Evolutionary conservation across 2,329 filamentous ascomycete genomes (phyloP), one percentile per base, ranked within the genome.

Genomic region (Fonsecaea pugnacius): DNA sequence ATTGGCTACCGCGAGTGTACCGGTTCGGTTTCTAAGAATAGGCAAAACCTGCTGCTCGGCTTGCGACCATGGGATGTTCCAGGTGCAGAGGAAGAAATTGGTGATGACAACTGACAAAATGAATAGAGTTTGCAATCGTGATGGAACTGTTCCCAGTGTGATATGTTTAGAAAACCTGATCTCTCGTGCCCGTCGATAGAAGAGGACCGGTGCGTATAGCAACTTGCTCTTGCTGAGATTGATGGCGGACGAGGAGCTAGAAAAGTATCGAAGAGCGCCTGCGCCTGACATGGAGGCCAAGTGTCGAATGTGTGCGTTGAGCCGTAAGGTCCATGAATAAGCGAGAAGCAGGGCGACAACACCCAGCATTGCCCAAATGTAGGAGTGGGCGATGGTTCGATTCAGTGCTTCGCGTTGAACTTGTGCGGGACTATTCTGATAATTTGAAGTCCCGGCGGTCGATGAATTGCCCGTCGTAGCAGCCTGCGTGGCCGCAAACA

Each of bases 201-300:
- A 73, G 60, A 82, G 77, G 38, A 82, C 65, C 4, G 80, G 79
- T 12, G 80, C 79, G 65, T 82, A 80, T 56, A 82, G 74, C 62
- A 93, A 84, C 60, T 90, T 83, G 66, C 85, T 83, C 79, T 93
- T 91, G 62, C 96, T 74, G 74, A 66, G 92, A 80, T 69, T 87
- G 84, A 70, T 96, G 80, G 58, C 74, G 4, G 69, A 65, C 35
- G 78, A 70, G 5, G 89, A 84, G 27, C 81, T 79, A 52, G 88
- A 84, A 74, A 93, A 96, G 79, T 92, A 96, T 66, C 85, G 83
- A 76, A 96, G 92, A 30, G 68, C 46, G 18, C 64, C 64, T 1
- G 83, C 89, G 69, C 91, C 89, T 78, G 85, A 89, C 69, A 96
- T 84, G 72, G 88, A 91, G 48, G 89, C 84, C 51, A 96, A 82